These are phyloP conservation scores for Zygosaccharomyces rouxii DNA, from an alignment of 805 yeast species.

Conservation along the genomic window DNA sequence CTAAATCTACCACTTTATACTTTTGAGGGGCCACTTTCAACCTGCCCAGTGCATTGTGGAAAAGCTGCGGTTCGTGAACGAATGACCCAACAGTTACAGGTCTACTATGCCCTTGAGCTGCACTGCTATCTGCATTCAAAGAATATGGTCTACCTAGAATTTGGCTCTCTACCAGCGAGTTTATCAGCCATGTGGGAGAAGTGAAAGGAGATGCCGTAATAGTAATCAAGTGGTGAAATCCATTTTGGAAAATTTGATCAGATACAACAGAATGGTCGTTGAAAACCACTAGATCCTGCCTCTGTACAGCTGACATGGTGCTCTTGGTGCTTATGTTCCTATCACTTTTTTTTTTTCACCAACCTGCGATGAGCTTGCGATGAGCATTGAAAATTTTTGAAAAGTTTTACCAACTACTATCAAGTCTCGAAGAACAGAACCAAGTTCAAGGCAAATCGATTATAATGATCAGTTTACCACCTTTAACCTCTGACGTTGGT, in stretches of 20 bases:
- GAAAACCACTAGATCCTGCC: slow-evolving; percentile 55
- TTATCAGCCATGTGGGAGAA: slow-evolving; percentile 59
- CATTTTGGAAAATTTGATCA: slow-evolving; percentile 15
- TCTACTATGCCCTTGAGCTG: slow-evolving; percentile 11
- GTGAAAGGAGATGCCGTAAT: slow-evolving; percentile 48
- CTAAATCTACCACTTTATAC: slow-evolving; percentile 41
- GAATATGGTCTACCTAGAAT: slow-evolving; percentile 43
- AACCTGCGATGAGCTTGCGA: slow-evolving; percentile 2
- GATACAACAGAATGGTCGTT: slow-evolving; percentile 46
- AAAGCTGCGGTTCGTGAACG: slow-evolving; percentile 22
- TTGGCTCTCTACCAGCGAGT: slow-evolving; percentile 50
- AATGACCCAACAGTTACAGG: slow-evolving; percentile 33
- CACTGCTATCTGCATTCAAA: slow-evolving; percentile 32
- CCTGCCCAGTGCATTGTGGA: slow-evolving; percentile 20
- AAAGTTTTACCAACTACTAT: background rate
- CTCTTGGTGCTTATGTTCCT: background rate
- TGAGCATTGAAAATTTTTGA: slow-evolving; percentile 5
- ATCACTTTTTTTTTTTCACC: background rate
- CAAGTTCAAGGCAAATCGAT: slow-evolving; percentile 9
- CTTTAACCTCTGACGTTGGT: slow-evolving; percentile 52
- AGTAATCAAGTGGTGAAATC: slow-evolving; percentile 30
- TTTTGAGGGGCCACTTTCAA: slow-evolving; percentile 22
- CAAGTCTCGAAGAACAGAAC: background rate
- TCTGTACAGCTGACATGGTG: slow-evolving; percentile 36
- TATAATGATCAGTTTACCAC: slow-evolving; percentile 38